phyloP scores from a whole-genome alignment of 306 rosid genomes.

The Casuarina cunninghamiana region DNA sequence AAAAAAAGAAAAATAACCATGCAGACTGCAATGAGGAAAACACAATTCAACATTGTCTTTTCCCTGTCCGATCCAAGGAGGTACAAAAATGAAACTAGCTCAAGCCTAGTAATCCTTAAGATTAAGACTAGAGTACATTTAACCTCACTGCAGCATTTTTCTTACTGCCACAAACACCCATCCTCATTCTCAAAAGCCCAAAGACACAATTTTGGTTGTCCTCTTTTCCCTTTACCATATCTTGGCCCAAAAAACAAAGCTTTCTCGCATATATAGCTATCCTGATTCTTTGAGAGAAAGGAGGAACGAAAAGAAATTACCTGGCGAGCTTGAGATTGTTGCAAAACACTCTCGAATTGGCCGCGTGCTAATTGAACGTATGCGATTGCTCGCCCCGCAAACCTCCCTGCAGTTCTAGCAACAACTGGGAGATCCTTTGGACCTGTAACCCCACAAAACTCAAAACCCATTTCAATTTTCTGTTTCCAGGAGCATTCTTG shows the following conservation, averaged over 20 bases:
- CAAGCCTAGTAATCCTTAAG: neutral
- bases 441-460: slow-evolving; percentile 23
- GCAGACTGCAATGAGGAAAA: neutral
- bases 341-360: slow-evolving; percentile 73
- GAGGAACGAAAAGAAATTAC: slow-evolving; percentile 29
- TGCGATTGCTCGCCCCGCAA: slow-evolving; percentile 64
- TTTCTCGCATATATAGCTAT: neutral
- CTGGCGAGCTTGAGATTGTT: slow-evolving; percentile 89
- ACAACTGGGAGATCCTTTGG: slow-evolving; percentile 55
- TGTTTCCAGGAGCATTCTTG: too few relatives aligned
- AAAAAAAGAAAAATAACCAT: too few relatives aligned
- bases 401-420: slow-evolving; percentile 46
- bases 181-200: neutral
- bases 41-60: neutral
- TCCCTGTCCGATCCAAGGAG: neutral
- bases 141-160: neutral
- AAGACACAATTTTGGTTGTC: neutral
- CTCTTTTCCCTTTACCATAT: neutral
- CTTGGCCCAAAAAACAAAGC: neutral
- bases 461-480: neutral
- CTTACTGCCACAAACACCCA: neutral
- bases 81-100: neutral
- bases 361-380: slow-evolving; percentile 93
- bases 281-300: neutral
- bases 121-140: neutral